Evolutionary conservation across 495 filamentous ascomycete species (phyloP), one percentile per base, ranked within the genome.

Genomic region (Saxophila tyrrhenica): DNA sequence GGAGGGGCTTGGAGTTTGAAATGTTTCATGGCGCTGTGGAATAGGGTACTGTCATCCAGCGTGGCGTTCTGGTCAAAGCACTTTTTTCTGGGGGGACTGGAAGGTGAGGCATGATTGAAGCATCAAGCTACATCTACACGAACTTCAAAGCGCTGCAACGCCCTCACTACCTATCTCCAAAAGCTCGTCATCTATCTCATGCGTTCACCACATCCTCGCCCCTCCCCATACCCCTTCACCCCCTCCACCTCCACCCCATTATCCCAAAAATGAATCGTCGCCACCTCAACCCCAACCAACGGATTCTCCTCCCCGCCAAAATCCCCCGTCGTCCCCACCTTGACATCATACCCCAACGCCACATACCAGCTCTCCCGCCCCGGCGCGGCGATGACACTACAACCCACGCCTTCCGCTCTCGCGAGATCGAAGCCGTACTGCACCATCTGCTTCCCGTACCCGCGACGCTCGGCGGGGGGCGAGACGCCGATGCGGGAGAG

Each of bases 261-360:
- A 21, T 52, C 50, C 50, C 50, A 44, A 44, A 52, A 52, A 15
- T 16, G n/a, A n/a, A 52, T 44, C 10, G 17, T 22, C 2, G 24
- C 50, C 32, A 32, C 50, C 11, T 15, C 35, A 10, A 25, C 32
- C 3, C 16, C n/a, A 32, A 15, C 22, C 16, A 44, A 25, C 32
- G 50, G 50, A 44, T 52, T 44, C 19, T 52, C 48, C 2, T 39
- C 48, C 3, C 48, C 19, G 8, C 50, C 16, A 23, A 3, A 2
- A 42, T 25, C 50, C 41, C 5, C 19, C 19, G 41, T 21, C 41
- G 19, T 44, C 17, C 19, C 41, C 15, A 52, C 35, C 21, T 25
- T 15, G 3, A 44, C 39, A 52, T 52, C 50, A 44, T 17, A 52
- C 35, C 50, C 50, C 3, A 5, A 42, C 32, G 50, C 21, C 5